Evolutionary conservation across 768 basidiomycete genomes (phyloP).

Genomic region (Agrocybe chaxingu): DNA sequence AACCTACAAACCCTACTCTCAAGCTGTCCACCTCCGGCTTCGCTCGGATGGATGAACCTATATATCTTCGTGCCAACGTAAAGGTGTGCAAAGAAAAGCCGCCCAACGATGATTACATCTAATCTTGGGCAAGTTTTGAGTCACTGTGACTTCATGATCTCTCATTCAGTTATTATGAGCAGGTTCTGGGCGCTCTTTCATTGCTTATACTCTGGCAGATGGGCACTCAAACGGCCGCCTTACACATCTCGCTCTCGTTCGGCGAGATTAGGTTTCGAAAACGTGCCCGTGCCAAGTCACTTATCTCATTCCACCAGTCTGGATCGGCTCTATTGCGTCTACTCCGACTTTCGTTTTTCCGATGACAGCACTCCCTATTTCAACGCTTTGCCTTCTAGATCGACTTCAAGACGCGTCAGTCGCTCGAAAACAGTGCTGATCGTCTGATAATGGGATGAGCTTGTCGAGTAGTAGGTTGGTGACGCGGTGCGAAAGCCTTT

Average conservation of each 20-base stretch:
- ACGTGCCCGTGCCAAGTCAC: constrained; percentile 16
- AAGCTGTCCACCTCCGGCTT: too few species aligned
- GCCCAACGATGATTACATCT: too few species aligned
- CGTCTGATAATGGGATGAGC: constrained; percentile 4
- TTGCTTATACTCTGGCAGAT: constrained; percentile 4
- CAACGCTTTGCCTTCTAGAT: neutral
- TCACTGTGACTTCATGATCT: neutral
- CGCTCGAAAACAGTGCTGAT: constrained; percentile 1
- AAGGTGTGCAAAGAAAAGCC: neutral
- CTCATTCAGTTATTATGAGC: constrained; percentile 1
- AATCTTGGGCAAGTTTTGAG: too few species aligned
- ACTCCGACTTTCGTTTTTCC: constrained; percentile 15
- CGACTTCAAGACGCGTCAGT: neutral
- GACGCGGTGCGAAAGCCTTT: neutral
- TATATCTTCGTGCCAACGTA: too few species aligned
- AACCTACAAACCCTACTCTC: too few species aligned
- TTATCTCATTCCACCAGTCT: constrained; percentile 10
- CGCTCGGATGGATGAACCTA: too few species aligned
- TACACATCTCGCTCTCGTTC: constrained; percentile 6
- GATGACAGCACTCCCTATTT: constrained; percentile 8
- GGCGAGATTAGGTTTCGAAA: constrained; percentile 17
- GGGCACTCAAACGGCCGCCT: neutral
- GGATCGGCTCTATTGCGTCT: constrained; percentile 8
- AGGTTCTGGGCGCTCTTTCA: constrained; percentile 14
- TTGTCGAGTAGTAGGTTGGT: too few species aligned